Evolutionary conservation across 2,329 filamentous ascomycete genomes (phyloP), one percentile per base, ranked within the genome.

Genomic region (Pseudocercospora eumusae): DNA sequence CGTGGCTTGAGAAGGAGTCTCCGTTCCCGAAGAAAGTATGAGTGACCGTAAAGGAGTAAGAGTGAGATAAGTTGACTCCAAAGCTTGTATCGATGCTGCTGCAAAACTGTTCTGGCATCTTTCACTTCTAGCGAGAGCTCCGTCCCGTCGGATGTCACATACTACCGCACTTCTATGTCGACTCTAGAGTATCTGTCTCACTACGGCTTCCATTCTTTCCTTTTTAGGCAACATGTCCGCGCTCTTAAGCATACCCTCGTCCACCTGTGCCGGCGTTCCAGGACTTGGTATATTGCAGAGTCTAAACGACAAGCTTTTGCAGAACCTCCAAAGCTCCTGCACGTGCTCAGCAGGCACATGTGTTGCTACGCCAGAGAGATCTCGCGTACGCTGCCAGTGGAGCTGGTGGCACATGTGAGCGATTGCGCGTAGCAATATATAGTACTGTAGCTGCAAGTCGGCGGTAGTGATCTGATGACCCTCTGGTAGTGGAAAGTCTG

Each of bases 1-100:
- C 65, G 18, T 74, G 72, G 72, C 64, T 74, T 33, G 63, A 68
- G 65, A 68, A 67, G 63, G 66, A 74, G 66, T 73, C 71, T 44
- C 57, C 61, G 20, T 74, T 73, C 54, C 62, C 66, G 3, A 67
- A 55, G 49, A 64, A 64, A 59, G 49, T 5, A 40, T 57, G 2
- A 45, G 20, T 0, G 3, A 42, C n/a, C n/a, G n/a, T 56, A 18
- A 15, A 56, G 50, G 50, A 40, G 4, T n/a, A 8, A 31, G 28
- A n/a, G n/a, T n/a, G 36, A 40, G 36, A n/a, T 15, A 15, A 18
- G 36, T 1, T 40, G 15, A 2, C 15, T 18, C 36, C 36, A 18
- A 40, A 18, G n/a, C 36, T 40, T 4, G 1, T 9, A n/a, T 40
- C 3, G 15, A 8, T 40, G n/a, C 36, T 40, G 15, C 36, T 40